Evolutionary conservation across 371 early-diverging fungal genomes (phyloP), one percentile per base, ranked within the genome.

Genomic region (Parasitella parasitica): DNA sequence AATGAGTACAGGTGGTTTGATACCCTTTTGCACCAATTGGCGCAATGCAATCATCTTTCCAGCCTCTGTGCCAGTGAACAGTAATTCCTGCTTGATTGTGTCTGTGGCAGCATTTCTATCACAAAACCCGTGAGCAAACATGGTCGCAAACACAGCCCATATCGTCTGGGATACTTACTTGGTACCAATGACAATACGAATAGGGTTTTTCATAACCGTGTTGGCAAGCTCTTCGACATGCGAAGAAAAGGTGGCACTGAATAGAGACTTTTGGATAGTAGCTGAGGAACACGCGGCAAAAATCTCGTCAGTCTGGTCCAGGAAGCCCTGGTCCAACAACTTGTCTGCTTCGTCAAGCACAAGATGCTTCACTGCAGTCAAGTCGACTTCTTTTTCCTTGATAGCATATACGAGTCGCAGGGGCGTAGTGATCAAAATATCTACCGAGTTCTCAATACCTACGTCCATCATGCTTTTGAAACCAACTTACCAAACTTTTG

Each of bases 281-380:
- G 82, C 57, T 20, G 82, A 80, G 6, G 93, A 86, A 78, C 96
- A 97, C 1, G 94, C 92, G 0, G 94, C 91, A 53, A 95, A 78
- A 49, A 95, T 93, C 67, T 92, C 92, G 63, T 95, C 95, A 3
- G 91, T 88, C 67, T 95, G 95, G 38, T 92, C 92, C 72, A 95
- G 68, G 74, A 96, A 97, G 49, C 95, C 98, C 52, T 88, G 78
- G 20, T 96, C 97, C 66, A 98, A 79, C 57, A 97, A 75, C 56
- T 89, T 88, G 72, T 98, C 98, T 20, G 97, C 96, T 78, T 98
- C 98, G 76, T 98, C 98, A 50, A 98, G 80, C 27, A 94, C 84
- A 61, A 93, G 71, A 49, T 88, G 86, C 24, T 78, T 84, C 4
- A 93, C 88, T 30, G 84, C 84, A 61, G 81, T 76, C 39, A 97